Conservation (phyloP, 345 rosid species). For the Aquilaria yunnanensis region DNA sequence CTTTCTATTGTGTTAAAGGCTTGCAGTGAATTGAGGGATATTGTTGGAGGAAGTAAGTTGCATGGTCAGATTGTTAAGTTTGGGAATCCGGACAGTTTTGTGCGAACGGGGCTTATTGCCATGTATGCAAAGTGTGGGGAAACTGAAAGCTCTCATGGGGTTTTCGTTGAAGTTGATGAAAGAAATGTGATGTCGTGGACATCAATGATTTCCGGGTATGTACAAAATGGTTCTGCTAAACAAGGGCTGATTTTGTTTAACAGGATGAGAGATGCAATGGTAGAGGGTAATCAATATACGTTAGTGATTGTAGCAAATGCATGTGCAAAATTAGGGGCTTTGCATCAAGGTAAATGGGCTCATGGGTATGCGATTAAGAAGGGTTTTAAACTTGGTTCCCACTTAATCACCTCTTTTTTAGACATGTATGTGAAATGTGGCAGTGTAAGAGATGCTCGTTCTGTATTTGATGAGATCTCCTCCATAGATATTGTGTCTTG, state of each 20-base stretch:
- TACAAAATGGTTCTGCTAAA: conserved; percentile 41
- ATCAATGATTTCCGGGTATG: conserved; percentile 80
- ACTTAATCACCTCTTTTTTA: conserved; percentile 54
- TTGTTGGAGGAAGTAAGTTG: conserved; percentile 48
- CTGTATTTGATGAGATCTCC: conserved; percentile 40
- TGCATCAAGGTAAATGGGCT: conserved; percentile 74
- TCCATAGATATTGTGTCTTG: conserved; percentile 53
- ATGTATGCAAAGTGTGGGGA: conserved; percentile 77
- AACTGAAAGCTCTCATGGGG: conserved; percentile 33
- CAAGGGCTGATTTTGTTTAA: conserved; percentile 61
- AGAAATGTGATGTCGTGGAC: conserved; percentile 79
- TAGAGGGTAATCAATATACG: conserved; percentile 49
- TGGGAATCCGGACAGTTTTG: conserved; percentile 48
- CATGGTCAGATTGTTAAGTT: conserved; percentile 54
- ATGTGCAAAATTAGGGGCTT: conserved; percentile 58
- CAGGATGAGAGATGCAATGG: conserved; percentile 50
- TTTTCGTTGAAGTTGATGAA: conserved; percentile 35
- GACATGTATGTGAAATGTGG: conserved; percentile 85
- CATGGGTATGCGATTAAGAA: conserved; percentile 66
- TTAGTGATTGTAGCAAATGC: conserved; percentile 60
- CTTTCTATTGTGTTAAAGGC: conserved; percentile 67
- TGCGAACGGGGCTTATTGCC: conserved; percentile 64
- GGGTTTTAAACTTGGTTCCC: conserved; percentile 48
- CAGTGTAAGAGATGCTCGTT: conserved; percentile 47
- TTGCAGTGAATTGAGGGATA: conserved; percentile 48